Percentiles rank a stretch among this genome's conserved stretches.
These are phyloP conservation scores for Spongispora temasekensis DNA, from an alignment of 1,284 basidiomycete genomes.

Conservation along the genomic window DNA sequence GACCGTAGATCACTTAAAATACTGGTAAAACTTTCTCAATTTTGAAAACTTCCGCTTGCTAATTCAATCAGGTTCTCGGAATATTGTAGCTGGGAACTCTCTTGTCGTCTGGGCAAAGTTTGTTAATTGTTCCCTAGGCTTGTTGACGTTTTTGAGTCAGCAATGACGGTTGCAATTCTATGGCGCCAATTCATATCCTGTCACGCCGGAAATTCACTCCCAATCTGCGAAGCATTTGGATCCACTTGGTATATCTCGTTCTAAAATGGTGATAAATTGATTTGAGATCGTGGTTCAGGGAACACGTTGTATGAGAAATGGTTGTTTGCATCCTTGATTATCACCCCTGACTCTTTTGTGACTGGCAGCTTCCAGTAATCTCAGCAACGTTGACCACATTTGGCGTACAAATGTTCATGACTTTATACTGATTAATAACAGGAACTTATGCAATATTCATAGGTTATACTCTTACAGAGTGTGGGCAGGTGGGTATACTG, in stretches of 20 bases:
- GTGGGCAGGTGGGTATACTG: slow-evolving; percentile 7
- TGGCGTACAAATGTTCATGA: slow-evolving; percentile 6
- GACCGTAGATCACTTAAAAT: background rate
- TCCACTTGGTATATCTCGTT: slow-evolving; percentile 1
- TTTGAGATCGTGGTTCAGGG: background rate
- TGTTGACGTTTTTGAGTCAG: background rate
- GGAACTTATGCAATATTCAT: background rate
- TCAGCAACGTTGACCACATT: background rate
- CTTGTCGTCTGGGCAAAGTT: background rate
- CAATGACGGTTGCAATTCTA: background rate
- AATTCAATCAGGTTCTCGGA: slow-evolving; percentile 3
- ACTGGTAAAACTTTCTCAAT: background rate
- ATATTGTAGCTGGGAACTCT: background rate
- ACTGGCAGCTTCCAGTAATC: no score
- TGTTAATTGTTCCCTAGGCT: background rate
- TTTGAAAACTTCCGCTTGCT: background rate
- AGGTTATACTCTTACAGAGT: slow-evolving; percentile 15
- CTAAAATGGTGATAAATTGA: background rate
- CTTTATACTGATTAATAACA: no score
- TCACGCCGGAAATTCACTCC: background rate
- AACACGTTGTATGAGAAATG: no score
- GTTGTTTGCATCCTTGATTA: no score
- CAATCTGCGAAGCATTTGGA: background rate
- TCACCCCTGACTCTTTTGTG: no score
- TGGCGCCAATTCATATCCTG: slow-evolving; percentile 10